Evolutionary conservation across 1,284 basidiomycete genomes (phyloP), one percentile per base, ranked within the genome.

Genomic region (Fistulinella cinereoalba): DNA sequence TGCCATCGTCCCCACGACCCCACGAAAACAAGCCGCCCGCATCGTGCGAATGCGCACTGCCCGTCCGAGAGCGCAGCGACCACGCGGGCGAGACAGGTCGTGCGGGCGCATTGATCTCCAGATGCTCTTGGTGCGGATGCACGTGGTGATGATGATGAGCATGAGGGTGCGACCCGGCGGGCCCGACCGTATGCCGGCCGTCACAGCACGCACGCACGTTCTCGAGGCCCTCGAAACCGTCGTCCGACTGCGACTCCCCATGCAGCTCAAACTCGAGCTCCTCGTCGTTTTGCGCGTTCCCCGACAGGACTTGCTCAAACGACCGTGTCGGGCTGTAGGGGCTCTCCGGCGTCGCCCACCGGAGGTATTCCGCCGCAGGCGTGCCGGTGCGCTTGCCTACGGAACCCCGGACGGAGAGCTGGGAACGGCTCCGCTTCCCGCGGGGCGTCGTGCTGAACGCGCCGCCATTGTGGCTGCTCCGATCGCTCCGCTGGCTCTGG

Each of bases 151-250:
- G 79, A 44, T 82, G 78, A 42, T 81, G 79, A 83, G 78, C 64
- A 37, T 77, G 75, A 37, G 81, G 68, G 37, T 77, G 76, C 25
- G 83, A 75, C 16, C 79, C 73, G 18, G 76, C 70, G 47, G 76
- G 76, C 0, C 83, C 83, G 29, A 90, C 85, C 0, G 88, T 88
- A 68, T 99, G 96, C 38, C 76, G 80, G 58, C 96, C 96, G 65
- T 95, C 92, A 61, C 94, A 97, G 67, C 94, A 97, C 2, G 93
- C 93, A 27, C 92, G 80, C 22, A 96, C 92, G 59, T 97, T 96
- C 69, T 97, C 95, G 38, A 99, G 64, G 0, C 94, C 96, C 59
- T 98, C 95, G 63, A 84, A 99, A 2, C 81, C 90, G 41, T 85
- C 85, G 54, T 92, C 90, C 9, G 83, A 85, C 58, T 85, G 72